These are phyloP conservation scores for Penicillium argentinense DNA, from an alignment of 495 filamentous ascomycete genomes.

Conservation along the genomic window DNA sequence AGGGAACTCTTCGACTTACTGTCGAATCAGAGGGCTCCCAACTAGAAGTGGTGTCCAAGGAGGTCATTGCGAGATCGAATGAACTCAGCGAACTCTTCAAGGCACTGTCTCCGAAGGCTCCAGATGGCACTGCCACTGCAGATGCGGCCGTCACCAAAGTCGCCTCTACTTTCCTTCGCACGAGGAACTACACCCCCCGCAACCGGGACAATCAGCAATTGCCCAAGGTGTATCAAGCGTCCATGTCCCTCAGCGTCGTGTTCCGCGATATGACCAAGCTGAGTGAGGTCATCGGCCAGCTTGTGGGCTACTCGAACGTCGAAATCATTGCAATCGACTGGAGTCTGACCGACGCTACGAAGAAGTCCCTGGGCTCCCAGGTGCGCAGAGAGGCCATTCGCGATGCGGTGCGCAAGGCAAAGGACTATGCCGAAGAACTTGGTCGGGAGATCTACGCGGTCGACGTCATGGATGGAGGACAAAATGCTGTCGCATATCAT, in stretches of 20 bases:
- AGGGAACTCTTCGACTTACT: slow-evolving; percentile 11
- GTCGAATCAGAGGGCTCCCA: slow-evolving; percentile 14
- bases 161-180: slow-evolving; percentile 14
- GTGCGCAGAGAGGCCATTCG: slow-evolving; percentile 20
- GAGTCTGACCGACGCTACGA: slow-evolving; percentile 21
- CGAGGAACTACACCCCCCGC: slow-evolving; percentile 5
- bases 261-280: slow-evolving; percentile 21
- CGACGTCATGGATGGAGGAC: slow-evolving; percentile 10
- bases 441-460: slow-evolving; percentile 13
- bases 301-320: slow-evolving; percentile 12
- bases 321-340: slow-evolving; percentile 23
- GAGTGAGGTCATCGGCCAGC: slow-evolving; percentile 9
- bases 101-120: background rate
- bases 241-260: slow-evolving; percentile 4
- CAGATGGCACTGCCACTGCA: background rate
- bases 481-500: background rate
- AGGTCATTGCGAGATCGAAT: slow-evolving; percentile 15
- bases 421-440: slow-evolving; percentile 22
- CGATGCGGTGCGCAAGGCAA: slow-evolving; percentile 20
- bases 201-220: slow-evolving; percentile 8
- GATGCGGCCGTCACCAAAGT: slow-evolving; percentile 18
- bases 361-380: slow-evolving; percentile 8
- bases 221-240: slow-evolving; percentile 10
- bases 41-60: slow-evolving; percentile 12
- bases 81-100: slow-evolving; percentile 15